Evolutionary conservation across 73 alveolate species (phyloP), one percentile per base, ranked within the genome.

Genomic region (Blepharisma stoltei): DNA sequence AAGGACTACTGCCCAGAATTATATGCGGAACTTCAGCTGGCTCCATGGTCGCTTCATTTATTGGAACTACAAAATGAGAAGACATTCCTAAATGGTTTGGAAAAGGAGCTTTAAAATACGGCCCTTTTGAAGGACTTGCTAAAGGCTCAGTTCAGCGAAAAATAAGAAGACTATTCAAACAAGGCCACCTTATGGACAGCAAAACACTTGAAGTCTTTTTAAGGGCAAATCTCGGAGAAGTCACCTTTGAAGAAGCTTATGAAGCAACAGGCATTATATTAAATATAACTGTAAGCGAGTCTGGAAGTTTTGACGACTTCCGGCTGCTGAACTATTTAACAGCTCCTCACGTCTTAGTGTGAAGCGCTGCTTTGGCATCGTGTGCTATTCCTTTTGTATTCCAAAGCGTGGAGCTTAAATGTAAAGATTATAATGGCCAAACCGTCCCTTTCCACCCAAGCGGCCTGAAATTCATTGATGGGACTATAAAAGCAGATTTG

Each of bases 1-100:
- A 77, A 55, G 87, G 82, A 47, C 68, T 89, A 21, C 53, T 89
- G 49, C 95, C 95, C 4, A 80, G 89, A 67, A 85, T 89, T n/a
- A 25, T 89, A 4, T 76, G 89, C 44, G 95, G 95, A 4, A 70
- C 90, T 38, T 89, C 95, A 7, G 93, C 88, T 25, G 95, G 95
- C 25, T 54, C 87, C 49, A 67, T 89, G 6, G 27, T 81, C 0
- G 95, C 93, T 7, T 75, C 93, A 6, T 25, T 70, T 23, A 53
- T 89, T 54, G 49, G 88, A 41, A 47, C 87, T 1, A 25, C 60
- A 8, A 49, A 32, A 32, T 71, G 67, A 27, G 89, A 89, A 45
- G 90, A 85, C 1, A 43, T 88, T n/a, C 83, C 80, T 44, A 18
- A 9, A 6, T 32, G 69, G 47, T n/a, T 70, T 60, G 48, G 5